Base-by-base conservation (phyloP, 2,329 filamentous ascomycete genomes). In the Bipolaris sorokiniana region DNA sequence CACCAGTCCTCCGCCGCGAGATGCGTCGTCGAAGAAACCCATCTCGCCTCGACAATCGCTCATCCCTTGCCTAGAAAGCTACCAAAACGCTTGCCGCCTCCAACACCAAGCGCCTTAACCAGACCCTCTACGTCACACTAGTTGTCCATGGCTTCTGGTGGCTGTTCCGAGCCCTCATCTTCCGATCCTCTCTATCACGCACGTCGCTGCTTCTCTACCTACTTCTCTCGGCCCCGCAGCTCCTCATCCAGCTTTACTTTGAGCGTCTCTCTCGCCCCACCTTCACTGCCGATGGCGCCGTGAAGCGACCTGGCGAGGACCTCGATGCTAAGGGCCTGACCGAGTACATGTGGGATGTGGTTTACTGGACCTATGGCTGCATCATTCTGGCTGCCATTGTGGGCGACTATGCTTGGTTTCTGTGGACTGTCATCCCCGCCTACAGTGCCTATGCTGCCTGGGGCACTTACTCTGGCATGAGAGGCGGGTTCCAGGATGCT, bases 291-390 rank as follows among this genome's bases (percentile, higher is more conserved):
- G 64, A 69, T 51, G 77, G 76, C 56, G 83, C 88, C n/a, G 82
- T 98, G 60, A 88, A 86, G 74, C 86, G 84, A 31, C 82, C 91
- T 0, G 94, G 95, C 41, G 93, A 98, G 75, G 95, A 99, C 76
- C 85, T 99, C 49, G 87, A 90, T 51, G 91, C 92, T 9, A 85
- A 89, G 33, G 95, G 95, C 4, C 80, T 99, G 81, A 98, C 94
- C 10, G 95, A 97, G 79, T 98, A 96, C 82, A 91, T 98, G 90
- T 99, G 96, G 84, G 95, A 99, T 79, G 86, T 97, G 48, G 82
- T 97, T 51, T 98, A 97, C 86, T 92, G 96, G 80, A 97, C 92
- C 0, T 97, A 93, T 88, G 88, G 86, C 10, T 90, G 88, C 51
- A 81, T 91, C 38, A 78, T 88, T 7, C 76, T 89, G n/a, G 92